Evolutionary conservation across 331 rosid species (phyloP), one percentile per base, ranked within the genome.

Genomic region (Pyracantha coccinea): DNA sequence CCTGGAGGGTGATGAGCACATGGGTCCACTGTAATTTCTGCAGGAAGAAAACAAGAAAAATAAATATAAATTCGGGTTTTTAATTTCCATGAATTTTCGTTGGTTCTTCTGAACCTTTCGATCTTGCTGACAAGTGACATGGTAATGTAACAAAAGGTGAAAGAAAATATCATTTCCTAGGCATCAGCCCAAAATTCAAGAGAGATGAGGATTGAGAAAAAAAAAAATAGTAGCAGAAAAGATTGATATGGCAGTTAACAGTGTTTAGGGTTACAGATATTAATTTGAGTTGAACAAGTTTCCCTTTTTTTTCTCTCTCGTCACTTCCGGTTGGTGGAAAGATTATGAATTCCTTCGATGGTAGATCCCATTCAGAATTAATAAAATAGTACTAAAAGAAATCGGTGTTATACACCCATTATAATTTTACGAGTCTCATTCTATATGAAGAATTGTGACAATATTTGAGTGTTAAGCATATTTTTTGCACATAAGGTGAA

Each of bases 1-100:
- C 84, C 72, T 27, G 76, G 62, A 60, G 77, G 78, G 75, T 75
- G 83, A 58, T 60, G 66, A 12, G 25, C 85, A 76, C 77, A 54
- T 84, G 88, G 86, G 79, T 76, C 83, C 78, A 23, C 63, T 58
- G 63, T 58, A 58, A 58, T 11, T 58, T 23, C 63, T 58, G 63
- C 17, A 23, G 63, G 27, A 23, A 58, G 23, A 55, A 54, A 11
- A 58, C 11, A 21, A 23, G 2, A 21, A 23, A 58, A 58, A 41
- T 41, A 41, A 10, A 41, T 41, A 3, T 41, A 41, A 41, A 41
- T 25, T 60, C 7, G 12, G 71, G 19, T 25, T 24, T 7, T 19
- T 7, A 21, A 10, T 50, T 20, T 66, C 21, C n/a, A 13, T 23
- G 35, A 25, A 14, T 7, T 14, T 50, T 73, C 16, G 47, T 35